Evolutionary conservation across 2,329 filamentous ascomycete genomes (phyloP).

Genomic region (Balansia obtecta): DNA sequence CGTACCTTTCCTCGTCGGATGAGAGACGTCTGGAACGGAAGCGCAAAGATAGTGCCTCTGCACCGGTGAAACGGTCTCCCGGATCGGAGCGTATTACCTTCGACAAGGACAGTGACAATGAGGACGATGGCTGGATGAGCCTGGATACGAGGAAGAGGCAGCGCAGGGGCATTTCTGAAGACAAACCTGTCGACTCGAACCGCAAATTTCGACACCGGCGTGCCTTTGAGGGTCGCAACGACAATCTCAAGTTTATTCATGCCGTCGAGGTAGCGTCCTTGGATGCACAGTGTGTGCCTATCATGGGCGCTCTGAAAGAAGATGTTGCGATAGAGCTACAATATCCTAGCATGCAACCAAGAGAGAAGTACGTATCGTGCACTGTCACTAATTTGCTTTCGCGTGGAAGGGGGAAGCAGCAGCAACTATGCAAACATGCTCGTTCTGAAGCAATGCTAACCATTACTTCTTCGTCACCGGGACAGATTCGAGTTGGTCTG

Average conservation of each 20-base stretch:
- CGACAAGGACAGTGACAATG: constrained; percentile 37
- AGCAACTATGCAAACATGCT: background rate
- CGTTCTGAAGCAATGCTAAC: background rate
- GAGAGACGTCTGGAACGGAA: constrained; percentile 30
- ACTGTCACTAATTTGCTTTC: background rate
- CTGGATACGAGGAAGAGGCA: constrained; percentile 36
- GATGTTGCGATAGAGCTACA: constrained; percentile 57
- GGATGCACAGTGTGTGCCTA: constrained; percentile 36
- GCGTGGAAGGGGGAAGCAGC: background rate
- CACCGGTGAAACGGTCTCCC: constrained; percentile 25
- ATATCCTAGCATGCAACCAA: constrained; percentile 64
- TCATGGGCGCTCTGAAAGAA: constrained; percentile 35
- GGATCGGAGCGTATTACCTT: constrained; percentile 36
- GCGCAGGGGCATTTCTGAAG: constrained; percentile 28
- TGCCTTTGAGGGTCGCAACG: constrained; percentile 31
- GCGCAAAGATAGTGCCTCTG: constrained; percentile 29
- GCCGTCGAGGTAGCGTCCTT: constrained; percentile 43
- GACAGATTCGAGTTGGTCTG: constrained; percentile 50
- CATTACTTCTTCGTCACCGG: constrained; percentile 3
- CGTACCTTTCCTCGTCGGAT: constrained; percentile 28
- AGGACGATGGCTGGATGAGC: constrained; percentile 40
- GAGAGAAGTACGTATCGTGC: constrained; percentile 45
- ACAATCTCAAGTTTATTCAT: constrained; percentile 39
- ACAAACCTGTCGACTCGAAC: constrained; percentile 31
- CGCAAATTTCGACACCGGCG: constrained; percentile 32